These are phyloP conservation scores for Leucaena leucocephala DNA, from an alignment of 306 rosid species.

Conservation along the genomic window DNA sequence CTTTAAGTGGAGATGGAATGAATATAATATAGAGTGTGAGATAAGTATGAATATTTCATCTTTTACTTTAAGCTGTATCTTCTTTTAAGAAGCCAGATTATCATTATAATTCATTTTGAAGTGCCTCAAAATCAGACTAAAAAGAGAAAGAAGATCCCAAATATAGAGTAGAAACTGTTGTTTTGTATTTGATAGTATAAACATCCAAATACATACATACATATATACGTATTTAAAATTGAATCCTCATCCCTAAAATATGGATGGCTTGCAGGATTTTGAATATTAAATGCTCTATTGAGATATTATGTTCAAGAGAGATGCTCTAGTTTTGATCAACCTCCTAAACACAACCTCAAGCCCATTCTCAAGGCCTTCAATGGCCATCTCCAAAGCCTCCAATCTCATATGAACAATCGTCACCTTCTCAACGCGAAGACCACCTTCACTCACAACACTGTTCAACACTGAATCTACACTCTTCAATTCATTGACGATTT, in stretches of 20 bases:
- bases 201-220: not conserved
- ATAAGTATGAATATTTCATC: not conserved
- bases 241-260: constrained; percentile 49
- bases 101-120: not conserved
- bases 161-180: not conserved
- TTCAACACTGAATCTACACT: constrained; percentile 48
- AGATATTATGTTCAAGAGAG: constrained; percentile 61
- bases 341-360: constrained; percentile 58
- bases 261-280: constrained; percentile 44
- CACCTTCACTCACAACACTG: constrained; percentile 22
- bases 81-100: not conserved
- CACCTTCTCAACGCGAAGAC: constrained; percentile 40
- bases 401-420: constrained; percentile 34
- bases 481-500: constrained; percentile 48
- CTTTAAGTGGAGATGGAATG: not conserved
- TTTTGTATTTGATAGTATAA: not conserved
- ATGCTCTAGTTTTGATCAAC: constrained; percentile 63
- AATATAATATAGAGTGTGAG: not conserved
- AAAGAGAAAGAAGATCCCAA: not conserved
- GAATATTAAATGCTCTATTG: constrained; percentile 31
- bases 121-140: not conserved
- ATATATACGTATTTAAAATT: not conserved
- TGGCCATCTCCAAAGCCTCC: constrained; percentile 55
- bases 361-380: constrained; percentile 58
- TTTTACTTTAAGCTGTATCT: not conserved